These are phyloP conservation scores for Aspergillus bertholletiae DNA, from an alignment of 495 filamentous ascomycete species.

Conservation along the genomic window DNA sequence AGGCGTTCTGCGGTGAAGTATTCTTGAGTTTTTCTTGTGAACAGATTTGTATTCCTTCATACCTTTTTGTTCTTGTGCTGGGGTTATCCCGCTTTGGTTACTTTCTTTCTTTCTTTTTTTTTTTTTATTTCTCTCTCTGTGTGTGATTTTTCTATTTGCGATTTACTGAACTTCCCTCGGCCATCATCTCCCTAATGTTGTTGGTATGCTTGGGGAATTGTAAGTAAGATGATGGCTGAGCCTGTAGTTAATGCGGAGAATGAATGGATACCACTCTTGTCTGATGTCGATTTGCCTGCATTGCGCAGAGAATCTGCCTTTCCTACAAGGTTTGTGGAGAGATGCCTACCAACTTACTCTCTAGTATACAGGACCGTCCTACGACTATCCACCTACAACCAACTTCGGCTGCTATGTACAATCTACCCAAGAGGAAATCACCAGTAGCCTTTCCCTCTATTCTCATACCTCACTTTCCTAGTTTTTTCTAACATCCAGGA, in stretches of 20 bases:
- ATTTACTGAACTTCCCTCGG: constrained; percentile 9
- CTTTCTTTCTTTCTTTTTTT: constrained; percentile 13
- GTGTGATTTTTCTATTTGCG: constrained; percentile 3
- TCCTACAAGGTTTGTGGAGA: too few relatives aligned
- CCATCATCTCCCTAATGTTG: constrained; percentile 8
- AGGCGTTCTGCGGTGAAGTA: constrained; percentile 19
- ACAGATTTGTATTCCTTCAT: constrained; percentile 5
- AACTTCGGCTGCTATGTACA: too few relatives aligned
- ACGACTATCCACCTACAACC: too few relatives aligned
- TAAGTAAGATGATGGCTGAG: constrained; percentile 17
- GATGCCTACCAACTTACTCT: too few relatives aligned
- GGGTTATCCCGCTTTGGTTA: constrained; percentile 1
- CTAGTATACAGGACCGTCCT: too few relatives aligned
- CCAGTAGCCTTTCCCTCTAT: too few relatives aligned
- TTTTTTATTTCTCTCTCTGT: constrained; percentile 13
- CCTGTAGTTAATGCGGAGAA: constrained; percentile 35
- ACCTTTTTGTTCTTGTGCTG: constrained; percentile 5
- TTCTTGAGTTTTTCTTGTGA: constrained; percentile 4
- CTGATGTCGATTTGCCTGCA: too few relatives aligned
- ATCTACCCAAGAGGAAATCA: too few relatives aligned
- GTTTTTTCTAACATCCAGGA: too few relatives aligned
- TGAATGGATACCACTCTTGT: constrained; percentile 24
- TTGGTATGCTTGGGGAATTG: constrained; percentile 11
- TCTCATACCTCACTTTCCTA: too few relatives aligned
- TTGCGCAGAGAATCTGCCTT: too few relatives aligned